Evolutionary conservation across 257 asterid genomes (phyloP).

Genomic region (Ocimum tenuiflorum): DNA sequence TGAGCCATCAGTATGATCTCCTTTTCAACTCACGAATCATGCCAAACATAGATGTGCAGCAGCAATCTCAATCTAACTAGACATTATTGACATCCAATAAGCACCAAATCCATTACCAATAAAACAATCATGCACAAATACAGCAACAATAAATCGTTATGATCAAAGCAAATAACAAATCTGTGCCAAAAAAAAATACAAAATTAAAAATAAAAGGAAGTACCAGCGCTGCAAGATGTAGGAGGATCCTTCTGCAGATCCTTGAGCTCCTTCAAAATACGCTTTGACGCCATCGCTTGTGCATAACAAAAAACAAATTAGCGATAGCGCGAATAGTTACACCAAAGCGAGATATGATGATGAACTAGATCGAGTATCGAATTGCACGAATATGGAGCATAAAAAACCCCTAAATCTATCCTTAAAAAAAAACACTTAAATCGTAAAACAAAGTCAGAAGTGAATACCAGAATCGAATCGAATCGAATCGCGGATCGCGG

Average conservation of each 20-base stretch:
- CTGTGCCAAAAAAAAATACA: background rate
- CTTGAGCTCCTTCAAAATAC: constrained; percentile 35
- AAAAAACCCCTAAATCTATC: no score
- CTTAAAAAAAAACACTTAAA: background rate
- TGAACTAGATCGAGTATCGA: background rate
- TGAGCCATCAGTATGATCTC: background rate
- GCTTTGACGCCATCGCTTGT: constrained; percentile 33
- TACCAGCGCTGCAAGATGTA: no score
- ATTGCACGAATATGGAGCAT: background rate
- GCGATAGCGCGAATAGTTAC: background rate
- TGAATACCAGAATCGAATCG: constrained; percentile 7
- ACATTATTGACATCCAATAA: background rate
- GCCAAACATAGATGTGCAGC: background rate
- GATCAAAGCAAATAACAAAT: background rate
- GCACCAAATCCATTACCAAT: background rate
- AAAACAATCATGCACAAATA: no score
- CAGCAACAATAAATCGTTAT: background rate
- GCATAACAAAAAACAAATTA: background rate
- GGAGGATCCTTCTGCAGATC: no score
- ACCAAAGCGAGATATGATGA: background rate
- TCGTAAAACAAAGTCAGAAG: background rate
- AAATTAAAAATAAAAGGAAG: constrained; percentile 20
- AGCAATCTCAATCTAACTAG: background rate
- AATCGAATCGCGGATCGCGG: no score
- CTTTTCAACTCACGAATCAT: background rate